Base-by-base conservation (phyloP, 2,329 filamentous ascomycete species). In the Hypoxylon sp. region DNA sequence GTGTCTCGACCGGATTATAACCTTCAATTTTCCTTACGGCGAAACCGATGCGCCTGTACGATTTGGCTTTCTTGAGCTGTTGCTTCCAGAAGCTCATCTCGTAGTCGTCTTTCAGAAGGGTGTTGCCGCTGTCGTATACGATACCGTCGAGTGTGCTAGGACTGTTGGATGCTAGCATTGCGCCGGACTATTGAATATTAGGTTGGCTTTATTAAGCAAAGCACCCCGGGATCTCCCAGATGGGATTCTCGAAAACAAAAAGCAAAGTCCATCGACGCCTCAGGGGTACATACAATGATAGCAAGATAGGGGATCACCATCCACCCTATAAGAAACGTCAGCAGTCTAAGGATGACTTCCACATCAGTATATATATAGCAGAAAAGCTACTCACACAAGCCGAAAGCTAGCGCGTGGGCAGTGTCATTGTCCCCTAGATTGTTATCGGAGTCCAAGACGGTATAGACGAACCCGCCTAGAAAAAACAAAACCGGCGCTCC, bases 231-330 rank as follows among this genome's bases (percentile, higher is more conserved):
- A 30, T 30, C 28, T 30, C 5, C 28, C 28, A 30, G 2, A 1
- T 30, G 6, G 9, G 3, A 9, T n/a, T n/a, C 9, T 4, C 19
- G 5, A 17, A 11, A n/a, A 51, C 19, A 52, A 5, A 5, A 14
- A 23, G 19, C 11, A 53, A 28, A 28, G 28, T 5, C 17, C 9
- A n/a, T 34, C 19, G 7, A 14, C 17, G 17, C 13, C 5, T 36
- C 34, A 1, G 13, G 17, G 9, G 21, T 51, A 67, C 67, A n/a
- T 65, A 70, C 68, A 1, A 78, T 70, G 7, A 78, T 78, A 43
- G 77, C 77, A 2, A 78, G 72, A 28, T 76, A 74, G 0, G 76
- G 76, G 41, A 79, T 76, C 9, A 77, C 75, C 76, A 78, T 78
- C 76, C 76, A 79, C 77, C 77, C 77, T 77, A 25, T 56, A 21